Percentiles rank a stretch among this genome's conserved stretches.
phyloP scores from a whole-genome alignment of 2,329 filamentous ascomycete species.

The Fusarium sambucinum region DNA sequence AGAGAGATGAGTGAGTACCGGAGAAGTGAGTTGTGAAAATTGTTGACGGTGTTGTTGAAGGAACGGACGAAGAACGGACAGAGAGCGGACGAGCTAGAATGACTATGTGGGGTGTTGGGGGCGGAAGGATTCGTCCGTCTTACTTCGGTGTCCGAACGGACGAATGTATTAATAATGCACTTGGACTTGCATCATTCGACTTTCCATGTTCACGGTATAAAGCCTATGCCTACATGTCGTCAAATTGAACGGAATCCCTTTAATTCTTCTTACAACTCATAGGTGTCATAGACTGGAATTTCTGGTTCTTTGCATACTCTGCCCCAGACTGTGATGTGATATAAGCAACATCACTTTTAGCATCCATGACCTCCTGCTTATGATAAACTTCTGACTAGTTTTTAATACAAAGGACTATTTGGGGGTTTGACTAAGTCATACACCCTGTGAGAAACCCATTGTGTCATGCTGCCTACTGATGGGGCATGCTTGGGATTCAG shows the following conservation, averaged over 20 bases:
- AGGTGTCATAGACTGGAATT: neutral
- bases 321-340: neutral
- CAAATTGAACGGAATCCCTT: too few relatives aligned
- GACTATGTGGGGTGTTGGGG: neutral
- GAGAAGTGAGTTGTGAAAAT: slow-evolving; percentile 1
- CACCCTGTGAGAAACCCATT: too few relatives aligned
- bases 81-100: slow-evolving; percentile 26
- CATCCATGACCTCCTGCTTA: neutral
- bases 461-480: too few relatives aligned
- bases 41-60: slow-evolving; percentile 1
- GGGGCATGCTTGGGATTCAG: too few relatives aligned
- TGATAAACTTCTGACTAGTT: neutral
- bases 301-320: neutral
- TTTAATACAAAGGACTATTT: too few relatives aligned
- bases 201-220: neutral
- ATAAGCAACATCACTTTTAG: neutral
- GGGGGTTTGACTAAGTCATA: too few relatives aligned
- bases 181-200: neutral
- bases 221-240: neutral
- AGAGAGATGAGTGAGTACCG: neutral
- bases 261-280: accelerated
- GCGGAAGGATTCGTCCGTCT: slow-evolving; percentile 26
- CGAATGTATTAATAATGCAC: slow-evolving; percentile 16
- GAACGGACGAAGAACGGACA: slow-evolving; percentile 32
- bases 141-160: slow-evolving; percentile 36